phyloP scores from a whole-genome alignment of 164 flowering plant genomes.

The Malania oleifera region DNA sequence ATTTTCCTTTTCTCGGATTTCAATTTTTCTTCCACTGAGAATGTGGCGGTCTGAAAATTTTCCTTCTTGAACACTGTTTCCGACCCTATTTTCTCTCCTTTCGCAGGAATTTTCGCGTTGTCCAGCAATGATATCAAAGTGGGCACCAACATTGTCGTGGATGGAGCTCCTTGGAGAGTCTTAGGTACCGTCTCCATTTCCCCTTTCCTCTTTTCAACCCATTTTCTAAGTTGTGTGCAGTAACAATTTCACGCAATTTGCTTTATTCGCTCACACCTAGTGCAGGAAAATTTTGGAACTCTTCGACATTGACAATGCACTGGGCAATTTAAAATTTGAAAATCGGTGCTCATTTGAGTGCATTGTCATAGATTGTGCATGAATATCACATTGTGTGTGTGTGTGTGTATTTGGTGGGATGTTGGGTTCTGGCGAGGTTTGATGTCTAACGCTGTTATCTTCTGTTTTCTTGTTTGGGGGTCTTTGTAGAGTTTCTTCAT shows the following conservation, averaged over 20 bases:
- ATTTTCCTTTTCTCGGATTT: not conserved
- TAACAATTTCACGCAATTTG: not conserved
- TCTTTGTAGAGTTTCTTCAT: slow-evolving; percentile 82
- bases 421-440: no score
- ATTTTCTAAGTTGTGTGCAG: not conserved
- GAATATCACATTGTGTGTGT: no score
- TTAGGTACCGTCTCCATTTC: slow-evolving; percentile 38
- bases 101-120: slow-evolving; percentile 56
- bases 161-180: slow-evolving; percentile 86
- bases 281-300: not conserved
- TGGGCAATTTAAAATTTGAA: no score
- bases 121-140: slow-evolving; percentile 87
- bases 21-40: not conserved
- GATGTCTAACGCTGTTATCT: not conserved
- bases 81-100: not conserved
- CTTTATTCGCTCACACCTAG: no score
- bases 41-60: not conserved
- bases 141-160: slow-evolving; percentile 73
- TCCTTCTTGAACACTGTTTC: not conserved
- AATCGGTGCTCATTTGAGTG: no score
- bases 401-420: no score
- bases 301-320: no score
- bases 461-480: not conserved
- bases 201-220: not conserved
- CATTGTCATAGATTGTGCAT: no score